These are phyloP conservation scores for Clavaria fumosa DNA, from an alignment of 768 basidiomycete species.

Conservation along the genomic window DNA sequence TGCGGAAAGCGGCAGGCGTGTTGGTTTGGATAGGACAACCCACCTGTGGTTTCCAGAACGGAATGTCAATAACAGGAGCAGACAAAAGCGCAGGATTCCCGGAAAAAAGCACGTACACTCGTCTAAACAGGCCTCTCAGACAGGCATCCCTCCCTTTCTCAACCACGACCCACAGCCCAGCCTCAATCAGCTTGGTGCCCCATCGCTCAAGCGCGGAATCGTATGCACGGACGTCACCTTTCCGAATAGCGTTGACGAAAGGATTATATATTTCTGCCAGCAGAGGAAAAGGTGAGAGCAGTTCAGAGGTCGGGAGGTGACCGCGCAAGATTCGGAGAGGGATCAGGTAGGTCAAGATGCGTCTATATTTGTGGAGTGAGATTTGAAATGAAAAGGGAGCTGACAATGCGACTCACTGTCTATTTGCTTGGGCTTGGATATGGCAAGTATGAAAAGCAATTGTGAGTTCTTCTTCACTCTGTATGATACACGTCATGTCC, in stretches of 20 bases:
- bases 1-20: slow-evolving; percentile 66
- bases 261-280: slow-evolving; percentile 62
- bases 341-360: slow-evolving; percentile 82
- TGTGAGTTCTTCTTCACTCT: slow-evolving; percentile 80
- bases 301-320: slow-evolving; percentile 58
- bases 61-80: slow-evolving; percentile 5
- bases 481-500: neutral
- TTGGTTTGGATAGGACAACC: slow-evolving; percentile 56
- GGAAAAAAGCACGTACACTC: slow-evolving; percentile 37
- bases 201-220: slow-evolving; percentile 59
- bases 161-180: slow-evolving; percentile 74
- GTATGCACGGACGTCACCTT: slow-evolving; percentile 65
- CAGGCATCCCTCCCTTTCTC: slow-evolving; percentile 84
- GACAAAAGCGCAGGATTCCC: neutral
- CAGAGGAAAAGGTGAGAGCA: slow-evolving; percentile 59
- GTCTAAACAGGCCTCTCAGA: slow-evolving; percentile 65
- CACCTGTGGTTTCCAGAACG: slow-evolving; percentile 34
- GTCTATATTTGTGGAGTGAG: slow-evolving; percentile 39
- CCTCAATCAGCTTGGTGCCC: slow-evolving; percentile 65
- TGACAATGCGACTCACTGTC: slow-evolving; percentile 43
- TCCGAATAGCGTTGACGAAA: slow-evolving; percentile 65
- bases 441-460: slow-evolving; percentile 82
- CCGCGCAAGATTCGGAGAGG: slow-evolving; percentile 82
- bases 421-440: slow-evolving; percentile 50
- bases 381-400: neutral